Base-by-base conservation (phyloP, 75 land plant genomes). In the Picea sitchensis region DNA sequence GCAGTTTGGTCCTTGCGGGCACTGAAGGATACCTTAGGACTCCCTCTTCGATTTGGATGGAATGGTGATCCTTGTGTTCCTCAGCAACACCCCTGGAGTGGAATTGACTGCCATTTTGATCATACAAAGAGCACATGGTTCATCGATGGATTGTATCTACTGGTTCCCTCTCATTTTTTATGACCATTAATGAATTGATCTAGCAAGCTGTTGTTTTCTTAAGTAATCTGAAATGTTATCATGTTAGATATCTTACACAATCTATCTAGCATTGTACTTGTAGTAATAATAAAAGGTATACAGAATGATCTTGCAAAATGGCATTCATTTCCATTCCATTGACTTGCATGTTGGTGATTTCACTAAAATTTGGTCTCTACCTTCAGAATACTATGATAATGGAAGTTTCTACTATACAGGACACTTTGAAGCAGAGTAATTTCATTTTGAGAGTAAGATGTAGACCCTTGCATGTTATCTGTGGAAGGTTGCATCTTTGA, bases 11-110 rank as follows among this genome's bases (percentile, higher is more conserved):
- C 98, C 63, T 84, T 97, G 77, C 92, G 88, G 83, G 61, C 59
- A 61, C 69, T 97, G 80, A 97, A 95, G 82, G 79, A 32, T 12
- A 65, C 92, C 21, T 74, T 97, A 76, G 92, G 84, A 41, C 91
- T 97, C 58, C 99, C 99, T 62, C 81, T 86, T 76, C 93, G 98
- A 34, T 79, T 97, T 62, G 99, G 98, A 63, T 97, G 99, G 99
- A 95, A 95, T 84, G 99, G 99, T 60, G 99, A 97, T 81, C 99
- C 99, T 32, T 97, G 99, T 86, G 98, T 93, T 78, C 99, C 99
- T 26, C 90, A 90, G 58, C 89, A 91, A 81, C 98, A 97, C 80
- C 98, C 99, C 73, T 97, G 99, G 99, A 91, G 86, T 86, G 99
- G 99, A 75, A 86, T 88, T 30, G 88, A 91, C 64, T 97, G 99